phyloP scores from a whole-genome alignment of 2,329 filamentous ascomycete genomes.

The Neopestalotiopsis sp. region DNA sequence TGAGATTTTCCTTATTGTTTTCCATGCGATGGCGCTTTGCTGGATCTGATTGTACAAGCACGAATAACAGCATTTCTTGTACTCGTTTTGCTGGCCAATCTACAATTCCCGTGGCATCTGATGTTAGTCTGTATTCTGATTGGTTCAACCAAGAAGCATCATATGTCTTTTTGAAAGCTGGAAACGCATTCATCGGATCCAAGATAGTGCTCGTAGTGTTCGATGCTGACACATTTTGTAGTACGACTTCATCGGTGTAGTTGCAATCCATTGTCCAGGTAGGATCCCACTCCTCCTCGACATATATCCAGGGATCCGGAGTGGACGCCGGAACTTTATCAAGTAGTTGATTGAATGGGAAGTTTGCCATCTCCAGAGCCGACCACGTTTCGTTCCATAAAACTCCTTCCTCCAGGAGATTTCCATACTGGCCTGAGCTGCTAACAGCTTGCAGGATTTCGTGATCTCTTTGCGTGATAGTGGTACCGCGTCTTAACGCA shows the following conservation, averaged over 20 bases:
- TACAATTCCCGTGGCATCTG: background rate
- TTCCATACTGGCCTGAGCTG: background rate
- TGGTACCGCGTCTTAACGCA: background rate
- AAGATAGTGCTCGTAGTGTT: background rate
- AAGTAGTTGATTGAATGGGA: background rate
- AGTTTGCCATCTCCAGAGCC: background rate
- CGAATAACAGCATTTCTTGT: background rate
- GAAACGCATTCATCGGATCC: background rate
- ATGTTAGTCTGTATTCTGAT: background rate
- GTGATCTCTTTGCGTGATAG: background rate
- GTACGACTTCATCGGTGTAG: background rate
- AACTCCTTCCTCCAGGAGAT: background rate
- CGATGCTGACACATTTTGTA: background rate
- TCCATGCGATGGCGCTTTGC: background rate
- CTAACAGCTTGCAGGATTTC: background rate
- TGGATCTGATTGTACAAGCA: background rate
- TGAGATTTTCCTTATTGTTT: background rate
- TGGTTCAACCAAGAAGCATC: background rate
- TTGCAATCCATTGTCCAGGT: background rate
- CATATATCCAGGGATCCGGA: background rate
- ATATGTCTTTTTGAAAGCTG: background rate
- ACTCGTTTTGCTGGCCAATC: background rate
- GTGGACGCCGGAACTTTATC: background rate
- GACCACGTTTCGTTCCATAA: background rate
- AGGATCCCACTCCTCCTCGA: background rate